These are phyloP conservation scores for Tricholomella constricta DNA, from an alignment of 768 basidiomycete species.

Conservation along the genomic window DNA sequence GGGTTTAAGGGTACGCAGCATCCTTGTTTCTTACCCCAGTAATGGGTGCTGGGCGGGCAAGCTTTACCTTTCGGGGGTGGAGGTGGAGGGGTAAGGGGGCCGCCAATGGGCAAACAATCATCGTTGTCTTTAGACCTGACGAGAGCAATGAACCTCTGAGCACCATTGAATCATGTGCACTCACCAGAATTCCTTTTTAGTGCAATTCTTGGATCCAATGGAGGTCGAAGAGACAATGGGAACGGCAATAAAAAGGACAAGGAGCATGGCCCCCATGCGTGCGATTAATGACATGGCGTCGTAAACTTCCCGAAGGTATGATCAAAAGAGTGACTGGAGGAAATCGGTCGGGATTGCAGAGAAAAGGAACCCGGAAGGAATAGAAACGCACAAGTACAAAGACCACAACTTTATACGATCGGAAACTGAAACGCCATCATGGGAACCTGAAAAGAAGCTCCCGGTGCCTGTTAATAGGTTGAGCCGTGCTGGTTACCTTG, in stretches of 20 bases:
- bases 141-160: constrained; percentile 9
- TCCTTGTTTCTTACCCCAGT: constrained; percentile 47
- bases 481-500: background rate
- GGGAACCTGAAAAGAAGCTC: background rate
- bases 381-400: background rate
- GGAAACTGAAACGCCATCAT: constrained; percentile 13
- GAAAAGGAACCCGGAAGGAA: constrained; percentile 1
- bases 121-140: constrained; percentile 34
- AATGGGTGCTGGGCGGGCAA: constrained; percentile 50
- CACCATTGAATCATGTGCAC: constrained; percentile 7
- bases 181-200: constrained; percentile 35
- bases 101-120: constrained; percentile 50
- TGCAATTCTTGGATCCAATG: constrained; percentile 25
- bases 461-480: constrained; percentile 2
- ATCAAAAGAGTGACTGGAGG: constrained; percentile 17
- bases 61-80: constrained; percentile 48
- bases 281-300: constrained; percentile 14
- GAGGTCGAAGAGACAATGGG: constrained; percentile 35
- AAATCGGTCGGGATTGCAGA: background rate
- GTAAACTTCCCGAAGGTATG: background rate
- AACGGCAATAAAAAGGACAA: constrained; percentile 36
- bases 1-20: constrained; percentile 58
- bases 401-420: constrained; percentile 6
- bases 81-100: constrained; percentile 34
- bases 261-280: constrained; percentile 19